phyloP scores from a whole-genome alignment of 2,329 filamentous ascomycete genomes.

The Aspergillus phoenicis region DNA sequence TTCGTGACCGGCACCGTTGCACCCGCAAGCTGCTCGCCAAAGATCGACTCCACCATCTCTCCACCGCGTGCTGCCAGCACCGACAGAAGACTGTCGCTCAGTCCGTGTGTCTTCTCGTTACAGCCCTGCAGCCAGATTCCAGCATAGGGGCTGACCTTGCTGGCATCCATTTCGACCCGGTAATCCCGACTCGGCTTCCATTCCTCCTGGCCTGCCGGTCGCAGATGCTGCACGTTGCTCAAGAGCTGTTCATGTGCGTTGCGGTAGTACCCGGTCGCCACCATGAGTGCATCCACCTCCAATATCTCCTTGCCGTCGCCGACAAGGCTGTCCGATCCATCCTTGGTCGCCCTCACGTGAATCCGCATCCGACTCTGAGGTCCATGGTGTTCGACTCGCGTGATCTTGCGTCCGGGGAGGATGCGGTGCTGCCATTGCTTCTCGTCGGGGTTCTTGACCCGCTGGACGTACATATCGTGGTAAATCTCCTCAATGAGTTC shows the following conservation, averaged over 20 bases:
- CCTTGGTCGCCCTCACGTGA: constrained; percentile 56
- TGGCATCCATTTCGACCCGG: constrained; percentile 69
- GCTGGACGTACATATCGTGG: constrained; percentile 83
- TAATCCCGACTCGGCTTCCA: constrained; percentile 79
- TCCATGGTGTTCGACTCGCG: constrained; percentile 59
- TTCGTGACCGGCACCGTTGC: constrained; percentile 36
- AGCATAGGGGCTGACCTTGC: constrained; percentile 68
- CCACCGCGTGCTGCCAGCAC: constrained; percentile 75
- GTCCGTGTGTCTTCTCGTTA: constrained; percentile 86
- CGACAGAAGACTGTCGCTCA: constrained; percentile 81
- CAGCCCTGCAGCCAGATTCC: constrained; percentile 94
- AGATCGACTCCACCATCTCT: constrained; percentile 76
- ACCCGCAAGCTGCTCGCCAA: constrained; percentile 50
- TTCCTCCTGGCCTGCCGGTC: constrained; percentile 60
- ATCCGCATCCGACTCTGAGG: constrained; percentile 59
- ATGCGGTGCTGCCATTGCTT: constrained; percentile 81
- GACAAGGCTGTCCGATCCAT: constrained; percentile 36
- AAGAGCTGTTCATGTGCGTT: constrained; percentile 79
- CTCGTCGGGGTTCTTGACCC: constrained; percentile 69
- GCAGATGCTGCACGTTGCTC: constrained; percentile 64
- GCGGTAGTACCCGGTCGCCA: constrained; percentile 83
- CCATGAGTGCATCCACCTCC: constrained; percentile 78
- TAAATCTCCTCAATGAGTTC: constrained; percentile 87
- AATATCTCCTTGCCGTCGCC: constrained; percentile 59
- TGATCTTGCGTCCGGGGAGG: constrained; percentile 67